Evolutionary conservation across 2,329 filamentous ascomycete genomes (phyloP).

Genomic region (Fusarium redolens): DNA sequence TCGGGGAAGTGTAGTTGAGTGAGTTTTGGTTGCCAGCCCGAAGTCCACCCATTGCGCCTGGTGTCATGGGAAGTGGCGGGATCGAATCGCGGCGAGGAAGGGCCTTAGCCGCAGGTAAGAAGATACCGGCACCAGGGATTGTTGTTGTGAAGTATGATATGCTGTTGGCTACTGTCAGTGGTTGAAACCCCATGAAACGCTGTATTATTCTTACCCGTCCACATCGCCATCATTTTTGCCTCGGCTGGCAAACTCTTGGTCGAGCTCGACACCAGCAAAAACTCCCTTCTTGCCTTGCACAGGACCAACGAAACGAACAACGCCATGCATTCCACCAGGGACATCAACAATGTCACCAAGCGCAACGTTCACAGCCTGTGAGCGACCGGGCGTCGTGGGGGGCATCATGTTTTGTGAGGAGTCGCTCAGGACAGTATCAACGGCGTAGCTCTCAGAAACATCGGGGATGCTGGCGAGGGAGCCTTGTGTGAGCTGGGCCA

Average conservation of each 20-base stretch:
- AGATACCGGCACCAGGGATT: slow-evolving; percentile 87
- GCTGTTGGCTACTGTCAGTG: slow-evolving; percentile 50
- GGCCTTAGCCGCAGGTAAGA: slow-evolving; percentile 87
- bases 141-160: slow-evolving; percentile 84
- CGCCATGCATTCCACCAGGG: slow-evolving; percentile 91
- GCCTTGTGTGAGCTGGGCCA: slow-evolving; percentile 74
- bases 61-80: slow-evolving; percentile 71
- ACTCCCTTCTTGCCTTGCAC: slow-evolving; percentile 90
- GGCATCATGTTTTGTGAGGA: slow-evolving; percentile 60
- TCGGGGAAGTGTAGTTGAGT: slow-evolving; percentile 72
- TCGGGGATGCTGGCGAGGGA: slow-evolving; percentile 74
- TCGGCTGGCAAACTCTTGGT: slow-evolving; percentile 79
- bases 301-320: slow-evolving; percentile 86
- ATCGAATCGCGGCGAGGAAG: slow-evolving; percentile 74
- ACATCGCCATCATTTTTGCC: slow-evolving; percentile 98
- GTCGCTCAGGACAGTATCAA: slow-evolving; percentile 62
- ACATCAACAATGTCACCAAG: slow-evolving; percentile 91
- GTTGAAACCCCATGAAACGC: not conserved
- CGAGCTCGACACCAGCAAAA: slow-evolving; percentile 93
- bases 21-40: slow-evolving; percentile 67
- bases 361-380: slow-evolving; percentile 65
- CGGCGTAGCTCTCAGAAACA: slow-evolving; percentile 72
- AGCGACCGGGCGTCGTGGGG: slow-evolving; percentile 65
- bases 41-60: slow-evolving; percentile 71
- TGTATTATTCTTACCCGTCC: slow-evolving; percentile 76